Evolutionary conservation across 2,329 filamentous ascomycete genomes (phyloP).

Genomic region (Neobulgaria alba): DNA sequence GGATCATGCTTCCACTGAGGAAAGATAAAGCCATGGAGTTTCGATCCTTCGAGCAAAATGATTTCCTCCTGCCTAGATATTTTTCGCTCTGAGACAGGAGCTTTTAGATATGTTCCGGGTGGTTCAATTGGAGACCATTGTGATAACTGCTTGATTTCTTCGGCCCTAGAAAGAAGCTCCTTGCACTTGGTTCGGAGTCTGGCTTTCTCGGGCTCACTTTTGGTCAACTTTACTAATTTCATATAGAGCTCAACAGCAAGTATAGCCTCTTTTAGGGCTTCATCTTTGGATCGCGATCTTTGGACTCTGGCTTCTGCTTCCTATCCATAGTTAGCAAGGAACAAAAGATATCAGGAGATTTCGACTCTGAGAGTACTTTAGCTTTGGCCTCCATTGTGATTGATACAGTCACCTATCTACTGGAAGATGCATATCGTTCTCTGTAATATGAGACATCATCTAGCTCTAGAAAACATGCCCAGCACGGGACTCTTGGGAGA

Average conservation of each 20-base stretch:
- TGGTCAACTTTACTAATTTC: constrained; percentile 57
- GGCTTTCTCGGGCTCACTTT: constrained; percentile 52
- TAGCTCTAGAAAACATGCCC: no score
- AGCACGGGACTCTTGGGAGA: no score
- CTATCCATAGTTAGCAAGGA: constrained; percentile 30
- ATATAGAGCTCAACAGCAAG: constrained; percentile 74
- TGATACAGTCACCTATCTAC: no score
- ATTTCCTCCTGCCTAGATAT: constrained; percentile 65
- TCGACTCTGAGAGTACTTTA: no score
- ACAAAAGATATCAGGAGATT: neutral
- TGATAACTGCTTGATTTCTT: constrained; percentile 56
- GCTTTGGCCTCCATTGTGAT: constrained; percentile 40
- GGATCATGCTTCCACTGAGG: constrained; percentile 73
- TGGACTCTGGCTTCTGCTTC: constrained; percentile 45
- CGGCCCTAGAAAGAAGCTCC: constrained; percentile 61
- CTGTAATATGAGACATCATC: no score
- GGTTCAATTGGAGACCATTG: constrained; percentile 18
- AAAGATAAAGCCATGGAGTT: constrained; percentile 74
- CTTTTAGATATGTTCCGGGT: constrained; percentile 21
- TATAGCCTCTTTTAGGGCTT: constrained; percentile 69
- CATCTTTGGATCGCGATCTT: constrained; percentile 42
- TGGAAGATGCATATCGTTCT: no score
- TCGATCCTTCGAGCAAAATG: constrained; percentile 68
- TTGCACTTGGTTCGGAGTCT: constrained; percentile 62
- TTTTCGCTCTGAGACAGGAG: constrained; percentile 43